These are phyloP conservation scores for Begonia loranthoides DNA, from an alignment of 306 rosid genomes.

Conservation along the genomic window DNA sequence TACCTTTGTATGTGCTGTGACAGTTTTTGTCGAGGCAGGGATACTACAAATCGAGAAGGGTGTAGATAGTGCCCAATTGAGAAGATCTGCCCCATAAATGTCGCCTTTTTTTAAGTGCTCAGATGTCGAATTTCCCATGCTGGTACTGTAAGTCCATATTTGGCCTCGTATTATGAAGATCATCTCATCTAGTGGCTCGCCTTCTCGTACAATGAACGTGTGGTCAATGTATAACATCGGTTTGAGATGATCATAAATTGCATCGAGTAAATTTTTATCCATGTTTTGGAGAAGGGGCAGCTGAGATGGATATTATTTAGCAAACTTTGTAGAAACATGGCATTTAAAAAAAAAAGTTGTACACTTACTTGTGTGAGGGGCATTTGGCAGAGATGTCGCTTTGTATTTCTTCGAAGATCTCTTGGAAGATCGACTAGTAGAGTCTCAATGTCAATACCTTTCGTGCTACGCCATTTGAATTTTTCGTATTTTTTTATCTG, in stretches of 20 bases:
- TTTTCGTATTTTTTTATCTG: slow-evolving; percentile 8
- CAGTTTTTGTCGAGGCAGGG: slow-evolving; percentile 9
- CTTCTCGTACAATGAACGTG: slow-evolving; percentile 5
- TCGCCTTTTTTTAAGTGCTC: slow-evolving; percentile 1
- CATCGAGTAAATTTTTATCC: slow-evolving; percentile 7
- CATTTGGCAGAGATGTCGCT: slow-evolving; percentile 50
- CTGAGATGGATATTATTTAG: slow-evolving; percentile 26
- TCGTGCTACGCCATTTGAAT: slow-evolving; percentile 8
- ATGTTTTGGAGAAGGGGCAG: slow-evolving; percentile 6
- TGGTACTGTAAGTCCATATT: not conserved
- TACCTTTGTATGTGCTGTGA: slow-evolving; percentile 5
- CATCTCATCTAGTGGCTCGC: slow-evolving; percentile 14
- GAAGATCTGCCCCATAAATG: slow-evolving; percentile 11
- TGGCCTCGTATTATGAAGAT: slow-evolving; percentile 10
- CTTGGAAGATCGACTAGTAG: slow-evolving; percentile 2
- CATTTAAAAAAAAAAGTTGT: not conserved
- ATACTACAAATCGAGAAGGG: not conserved
- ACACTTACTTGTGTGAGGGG: slow-evolving; percentile 36
- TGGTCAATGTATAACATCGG: slow-evolving; percentile 10
- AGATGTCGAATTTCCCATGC: no score
- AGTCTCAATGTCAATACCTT: slow-evolving; percentile 1
- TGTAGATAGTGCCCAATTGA: slow-evolving; percentile 3
- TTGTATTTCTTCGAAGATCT: slow-evolving; percentile 7
- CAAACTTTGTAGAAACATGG: slow-evolving; percentile 1
- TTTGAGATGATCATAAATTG: slow-evolving; percentile 6